Conservation (phyloP, 768 basidiomycete genomes). For the Suillus weaverae region DNA sequence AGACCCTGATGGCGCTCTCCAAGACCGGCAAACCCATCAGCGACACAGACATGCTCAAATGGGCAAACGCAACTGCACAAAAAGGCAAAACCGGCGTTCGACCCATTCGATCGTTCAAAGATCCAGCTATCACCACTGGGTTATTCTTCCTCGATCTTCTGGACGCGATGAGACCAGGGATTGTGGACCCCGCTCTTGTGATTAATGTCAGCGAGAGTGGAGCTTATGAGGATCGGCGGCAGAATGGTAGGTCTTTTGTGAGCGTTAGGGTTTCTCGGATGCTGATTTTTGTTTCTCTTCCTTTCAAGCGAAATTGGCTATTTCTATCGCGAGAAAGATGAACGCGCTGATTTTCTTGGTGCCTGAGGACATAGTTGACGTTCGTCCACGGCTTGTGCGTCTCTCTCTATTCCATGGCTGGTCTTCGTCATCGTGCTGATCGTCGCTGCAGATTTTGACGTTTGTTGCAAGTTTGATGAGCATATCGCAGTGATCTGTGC, state of each 20-base stretch:
- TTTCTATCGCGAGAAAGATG: conserved; percentile 98
- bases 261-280: background rate
- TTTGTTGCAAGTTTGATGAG: conserved; percentile 95
- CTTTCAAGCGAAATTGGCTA: conserved; percentile 84
- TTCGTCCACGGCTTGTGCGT: conserved; percentile 85
- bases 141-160: conserved; percentile 93
- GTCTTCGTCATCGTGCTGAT: background rate
- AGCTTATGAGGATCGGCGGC: conserved; percentile 83
- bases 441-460: conserved; percentile 73
- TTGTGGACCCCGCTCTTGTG: conserved; percentile 88
- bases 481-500: conserved; percentile 43
- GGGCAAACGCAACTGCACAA: conserved; percentile 92
- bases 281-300: conserved; percentile 3
- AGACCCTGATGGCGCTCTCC: conserved; percentile 78
- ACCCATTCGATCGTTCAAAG: conserved; percentile 90
- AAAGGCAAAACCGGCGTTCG: conserved; percentile 57
- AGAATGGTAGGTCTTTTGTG: conserved; percentile 69
- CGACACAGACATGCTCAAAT: conserved; percentile 92
- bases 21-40: conserved; percentile 79
- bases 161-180: conserved; percentile 89
- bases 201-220: conserved; percentile 58
- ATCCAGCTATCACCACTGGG: conserved; percentile 83
- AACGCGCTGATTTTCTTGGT: conserved; percentile 95
- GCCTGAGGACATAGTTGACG: conserved; percentile 95
- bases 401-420: background rate